These are phyloP conservation scores for Herpetomonas tarakana DNA, from an alignment of 208 protist genomes.

Conservation along the genomic window DNA sequence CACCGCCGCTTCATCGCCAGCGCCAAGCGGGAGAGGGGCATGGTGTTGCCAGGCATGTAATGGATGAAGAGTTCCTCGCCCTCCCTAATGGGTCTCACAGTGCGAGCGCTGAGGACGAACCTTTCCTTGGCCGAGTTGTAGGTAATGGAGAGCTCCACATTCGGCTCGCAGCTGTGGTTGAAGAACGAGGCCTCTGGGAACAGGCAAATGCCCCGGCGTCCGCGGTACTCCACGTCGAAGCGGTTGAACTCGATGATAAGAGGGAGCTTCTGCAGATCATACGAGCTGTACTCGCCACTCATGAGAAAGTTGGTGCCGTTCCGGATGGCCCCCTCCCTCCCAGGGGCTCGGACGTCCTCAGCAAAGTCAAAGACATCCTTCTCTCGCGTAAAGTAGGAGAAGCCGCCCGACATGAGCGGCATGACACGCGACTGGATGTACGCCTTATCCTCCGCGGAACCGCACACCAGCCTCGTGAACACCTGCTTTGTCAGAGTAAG, in stretches of 20 bases:
- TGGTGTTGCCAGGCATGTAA: conserved; percentile 84
- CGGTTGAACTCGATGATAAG: conserved; percentile 87
- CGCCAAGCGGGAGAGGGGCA: conserved; percentile 65
- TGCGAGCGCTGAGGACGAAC: conserved; percentile 72
- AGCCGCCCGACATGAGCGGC: conserved; percentile 80
- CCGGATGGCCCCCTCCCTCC: conserved; percentile 43
- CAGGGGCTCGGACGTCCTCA: conserved; percentile 64
- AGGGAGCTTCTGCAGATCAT: conserved; percentile 81
- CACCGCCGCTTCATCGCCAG: conserved; percentile 80
- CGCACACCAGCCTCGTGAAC: conserved; percentile 63
- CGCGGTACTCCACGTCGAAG: conserved; percentile 80
- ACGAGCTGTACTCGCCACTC: conserved; percentile 77
- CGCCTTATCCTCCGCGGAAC: conserved; percentile 44
- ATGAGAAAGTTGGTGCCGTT: conserved; percentile 67
- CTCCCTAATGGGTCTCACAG: conserved; percentile 61
- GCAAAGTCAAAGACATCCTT: conserved; percentile 84
- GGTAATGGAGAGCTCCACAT: conserved; percentile 66
- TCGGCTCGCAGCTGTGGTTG: conserved; percentile 84
- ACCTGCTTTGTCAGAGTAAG: conserved; percentile 71
- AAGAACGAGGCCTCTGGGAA: conserved; percentile 83
- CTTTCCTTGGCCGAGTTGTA: conserved; percentile 76
- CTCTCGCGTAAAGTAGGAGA: conserved; percentile 84
- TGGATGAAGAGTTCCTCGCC: conserved; percentile 83
- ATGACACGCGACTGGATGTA: conserved; percentile 76
- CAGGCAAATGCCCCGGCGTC: conserved; percentile 68